Evolutionary conservation across 2,329 filamentous ascomycete genomes (phyloP).

Genomic region (Stagonosporopsis cucurbitacearum): DNA sequence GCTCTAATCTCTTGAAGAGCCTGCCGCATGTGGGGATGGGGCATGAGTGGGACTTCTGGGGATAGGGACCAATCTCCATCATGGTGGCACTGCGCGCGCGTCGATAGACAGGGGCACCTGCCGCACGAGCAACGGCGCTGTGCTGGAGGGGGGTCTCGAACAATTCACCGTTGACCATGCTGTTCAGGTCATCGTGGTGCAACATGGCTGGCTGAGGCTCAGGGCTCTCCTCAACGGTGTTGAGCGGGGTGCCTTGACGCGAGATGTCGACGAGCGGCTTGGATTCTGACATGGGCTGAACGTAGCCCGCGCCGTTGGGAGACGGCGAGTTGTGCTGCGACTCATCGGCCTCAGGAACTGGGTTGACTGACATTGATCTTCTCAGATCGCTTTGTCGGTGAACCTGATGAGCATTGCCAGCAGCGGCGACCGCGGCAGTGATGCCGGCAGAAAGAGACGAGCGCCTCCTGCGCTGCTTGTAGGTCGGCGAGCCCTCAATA

Average conservation of each 20-base stretch:
- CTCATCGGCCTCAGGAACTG: constrained; percentile 80
- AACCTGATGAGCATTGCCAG: constrained; percentile 61
- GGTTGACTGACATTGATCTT: constrained; percentile 86
- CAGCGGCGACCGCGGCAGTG: constrained; percentile 70
- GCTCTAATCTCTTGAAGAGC: constrained; percentile 98
- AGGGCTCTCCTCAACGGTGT: constrained; percentile 82
- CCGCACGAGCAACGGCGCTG: constrained; percentile 65
- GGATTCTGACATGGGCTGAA: constrained; percentile 73
- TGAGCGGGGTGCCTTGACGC: constrained; percentile 87
- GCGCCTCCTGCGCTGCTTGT: constrained; percentile 93
- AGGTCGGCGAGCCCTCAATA: constrained; percentile 96
- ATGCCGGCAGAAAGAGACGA: constrained; percentile 89
- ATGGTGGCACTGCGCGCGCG: constrained; percentile 92
- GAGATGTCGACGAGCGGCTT: constrained; percentile 80
- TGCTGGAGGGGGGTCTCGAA: constrained; percentile 58
- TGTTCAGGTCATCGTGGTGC: constrained; percentile 72
- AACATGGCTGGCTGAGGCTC: constrained; percentile 73
- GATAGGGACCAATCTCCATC: constrained; percentile 95
- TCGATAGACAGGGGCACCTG: constrained; percentile 76
- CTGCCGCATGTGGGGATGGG: constrained; percentile 98
- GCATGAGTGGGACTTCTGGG: constrained; percentile 97
- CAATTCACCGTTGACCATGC: constrained; percentile 46
- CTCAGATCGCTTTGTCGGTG: constrained; percentile 90
- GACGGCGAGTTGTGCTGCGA: constrained; percentile 79
- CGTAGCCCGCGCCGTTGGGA: constrained; percentile 62